Base-by-base conservation (phyloP, 148 eudicot species). In the Gaultheria prostrata region DNA sequence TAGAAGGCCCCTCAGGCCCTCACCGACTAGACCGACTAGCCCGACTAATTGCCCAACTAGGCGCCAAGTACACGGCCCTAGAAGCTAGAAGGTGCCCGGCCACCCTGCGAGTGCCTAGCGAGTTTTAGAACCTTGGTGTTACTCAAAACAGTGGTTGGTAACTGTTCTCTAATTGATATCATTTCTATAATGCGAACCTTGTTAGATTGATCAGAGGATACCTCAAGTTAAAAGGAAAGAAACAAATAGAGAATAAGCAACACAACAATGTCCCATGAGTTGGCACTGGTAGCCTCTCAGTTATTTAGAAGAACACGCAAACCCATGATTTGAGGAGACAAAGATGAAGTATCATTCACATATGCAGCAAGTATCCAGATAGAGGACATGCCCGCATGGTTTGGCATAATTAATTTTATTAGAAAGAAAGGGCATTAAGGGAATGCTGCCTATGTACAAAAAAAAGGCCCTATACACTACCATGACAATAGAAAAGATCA, bases 121-220 rank as follows among this genome's bases (percentile, higher is more conserved):
- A n/a, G n/a, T n/a, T n/a, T n/a, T n/a, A n/a, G n/a, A n/a, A n/a
- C n/a, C n/a, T n/a, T n/a, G n/a, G 11, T 11, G 24, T 73, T 17
- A 6, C 48, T 18, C n/a, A 35, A 33, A 33, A 18, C 49, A 5
- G 8, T n/a, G 13, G n/a, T 43, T 45, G 13, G 53, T n/a, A n/a
- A 3, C 24, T 75, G 30, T 46, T 75, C 11, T 45, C 54, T 45
- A 45, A 45, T 21, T 46, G 39, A 75, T 45, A 12, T 14, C 20
- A 46, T n/a, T 74, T 45, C 3, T 14, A 48, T 11, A 6, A 76
- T 75, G 45, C 48, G 54, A 76, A 76, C 56, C 24, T 46, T 17
- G 28, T 26, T 50, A 77, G 12, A 77, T 76, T 77, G 39, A 50
- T 76, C 59, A 50, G 39, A 76, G 57, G 56, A 76, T 76, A 24